Conservation (phyloP, 306 rosid species). For the Sphenostylis stenocarpa region DNA sequence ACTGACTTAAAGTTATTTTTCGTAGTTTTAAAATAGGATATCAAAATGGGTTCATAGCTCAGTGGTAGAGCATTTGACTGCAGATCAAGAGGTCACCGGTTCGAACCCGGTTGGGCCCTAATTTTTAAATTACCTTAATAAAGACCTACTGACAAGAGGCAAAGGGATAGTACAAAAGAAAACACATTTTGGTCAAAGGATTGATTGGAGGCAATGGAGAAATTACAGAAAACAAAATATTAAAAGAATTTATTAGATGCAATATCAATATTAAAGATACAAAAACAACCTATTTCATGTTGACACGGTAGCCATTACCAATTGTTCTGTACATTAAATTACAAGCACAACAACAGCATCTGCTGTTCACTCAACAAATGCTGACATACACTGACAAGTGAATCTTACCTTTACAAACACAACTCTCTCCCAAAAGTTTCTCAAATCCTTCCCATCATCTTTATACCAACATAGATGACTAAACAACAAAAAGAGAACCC, state of each 20-base stretch:
- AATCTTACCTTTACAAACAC: conserved; percentile 61
- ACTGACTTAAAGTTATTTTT: too few species aligned
- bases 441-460: conserved; percentile 40
- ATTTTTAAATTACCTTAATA: too few species aligned
- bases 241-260: conserved; percentile 43
- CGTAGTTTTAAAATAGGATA: too few species aligned
- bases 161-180: neutral
- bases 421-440: conserved; percentile 37
- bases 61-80: too few species aligned
- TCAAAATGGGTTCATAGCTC: too few species aligned
- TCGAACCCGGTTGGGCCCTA: too few species aligned
- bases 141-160: neutral
- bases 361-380: conserved; percentile 46
- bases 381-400: conserved; percentile 37
- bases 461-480: conserved; percentile 39
- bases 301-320: conserved; percentile 43
- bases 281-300: conserved; percentile 45
- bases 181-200: neutral
- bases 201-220: neutral
- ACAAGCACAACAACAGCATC: conserved; percentile 49
- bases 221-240: conserved; percentile 33
- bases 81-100: too few species aligned
- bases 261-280: conserved; percentile 42
- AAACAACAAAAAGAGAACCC: conserved; percentile 42
- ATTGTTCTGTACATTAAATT: conserved; percentile 58